These are phyloP conservation scores for Chionographis japonica DNA, from an alignment of 106 monocot species.

Conservation along the genomic window DNA sequence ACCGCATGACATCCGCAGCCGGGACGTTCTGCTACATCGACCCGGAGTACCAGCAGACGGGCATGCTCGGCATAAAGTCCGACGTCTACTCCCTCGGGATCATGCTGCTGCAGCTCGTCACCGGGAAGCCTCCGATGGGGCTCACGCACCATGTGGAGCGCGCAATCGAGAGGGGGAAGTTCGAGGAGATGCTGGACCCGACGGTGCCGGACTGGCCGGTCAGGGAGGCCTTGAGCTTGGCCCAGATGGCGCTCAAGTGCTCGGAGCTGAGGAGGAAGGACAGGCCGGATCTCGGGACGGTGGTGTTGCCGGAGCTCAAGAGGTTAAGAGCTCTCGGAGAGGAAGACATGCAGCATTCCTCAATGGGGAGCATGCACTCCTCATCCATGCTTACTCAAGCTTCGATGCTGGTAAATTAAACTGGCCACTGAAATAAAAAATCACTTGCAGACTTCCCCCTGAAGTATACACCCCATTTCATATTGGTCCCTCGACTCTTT, in stretches of 20 bases:
- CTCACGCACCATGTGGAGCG: constrained; percentile 14
- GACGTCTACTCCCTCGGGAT: constrained; percentile 26
- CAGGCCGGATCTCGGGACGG: no score
- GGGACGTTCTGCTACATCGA: constrained; percentile 33
- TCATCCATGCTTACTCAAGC: background rate
- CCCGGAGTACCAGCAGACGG: constrained; percentile 29
- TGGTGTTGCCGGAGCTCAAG: no score
- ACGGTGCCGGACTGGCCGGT: no score
- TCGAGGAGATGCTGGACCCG: background rate
- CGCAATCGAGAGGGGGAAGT: constrained; percentile 15
- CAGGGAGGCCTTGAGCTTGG: no score
- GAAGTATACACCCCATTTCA: background rate
- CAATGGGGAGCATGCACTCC: no score
- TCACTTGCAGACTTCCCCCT: background rate
- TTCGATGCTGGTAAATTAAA: constrained; percentile 2
- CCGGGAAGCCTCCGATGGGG: constrained; percentile 25
- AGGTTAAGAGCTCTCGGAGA: background rate
- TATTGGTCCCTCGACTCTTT: no score
- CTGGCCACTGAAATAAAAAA: background rate
- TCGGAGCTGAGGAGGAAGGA: no score
- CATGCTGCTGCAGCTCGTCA: constrained; percentile 25
- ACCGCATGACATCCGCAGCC: constrained; percentile 23
- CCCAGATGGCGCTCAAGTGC: no score
- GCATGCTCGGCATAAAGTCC: constrained; percentile 23
- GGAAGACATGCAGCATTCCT: background rate